phyloP scores from a whole-genome alignment of 805 yeast species.

The Wickerhamiella allomyrinae region DNA sequence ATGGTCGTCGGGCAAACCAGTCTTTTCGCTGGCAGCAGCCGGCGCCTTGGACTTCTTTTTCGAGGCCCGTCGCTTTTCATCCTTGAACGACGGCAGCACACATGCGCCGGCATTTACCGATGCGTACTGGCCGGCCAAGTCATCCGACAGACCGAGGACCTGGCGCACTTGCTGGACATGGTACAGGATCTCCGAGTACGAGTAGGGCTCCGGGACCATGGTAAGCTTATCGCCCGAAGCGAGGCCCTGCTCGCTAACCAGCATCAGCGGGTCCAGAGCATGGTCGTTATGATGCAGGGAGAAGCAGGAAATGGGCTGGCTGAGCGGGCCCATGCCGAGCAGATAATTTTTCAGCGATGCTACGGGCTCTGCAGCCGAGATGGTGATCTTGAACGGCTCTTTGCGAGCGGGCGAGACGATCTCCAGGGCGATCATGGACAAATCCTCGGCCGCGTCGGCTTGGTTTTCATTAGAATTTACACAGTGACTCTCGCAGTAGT shows the following conservation, averaged over 20 bases:
- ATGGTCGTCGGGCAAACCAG: slow-evolving; percentile 10
- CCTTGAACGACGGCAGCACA: slow-evolving; percentile 18
- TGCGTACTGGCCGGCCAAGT: slow-evolving; percentile 12
- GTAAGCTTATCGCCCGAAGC: slow-evolving; percentile 28
- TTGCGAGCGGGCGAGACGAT: slow-evolving; percentile 16
- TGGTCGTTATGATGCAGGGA: slow-evolving; percentile 29
- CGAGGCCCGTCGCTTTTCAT: slow-evolving; percentile 10
- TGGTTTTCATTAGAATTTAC: too few species aligned
- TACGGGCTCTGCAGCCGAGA: slow-evolving; percentile 32
- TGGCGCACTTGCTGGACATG: slow-evolving; percentile 57
- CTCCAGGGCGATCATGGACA: slow-evolving; percentile 9
- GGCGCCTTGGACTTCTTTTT: slow-evolving; percentile 5
- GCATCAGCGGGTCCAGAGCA: slow-evolving; percentile 25
- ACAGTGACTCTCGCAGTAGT: too few species aligned
- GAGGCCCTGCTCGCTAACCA: slow-evolving; percentile 22
- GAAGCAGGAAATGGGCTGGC: slow-evolving; percentile 46
- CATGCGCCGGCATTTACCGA: slow-evolving; percentile 14
- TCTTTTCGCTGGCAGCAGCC: slow-evolving; percentile 7
- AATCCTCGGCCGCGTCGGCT: background rate
- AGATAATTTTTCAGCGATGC: slow-evolving; percentile 46
- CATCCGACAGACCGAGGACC: slow-evolving; percentile 32
- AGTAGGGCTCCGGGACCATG: slow-evolving; percentile 44
- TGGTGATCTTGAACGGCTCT: slow-evolving; percentile 15
- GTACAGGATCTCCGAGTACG: slow-evolving; percentile 41
- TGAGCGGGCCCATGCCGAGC: slow-evolving; percentile 40